phyloP scores from a whole-genome alignment of 2,329 filamentous ascomycete genomes.

The Cladophialophora psammophila region DNA sequence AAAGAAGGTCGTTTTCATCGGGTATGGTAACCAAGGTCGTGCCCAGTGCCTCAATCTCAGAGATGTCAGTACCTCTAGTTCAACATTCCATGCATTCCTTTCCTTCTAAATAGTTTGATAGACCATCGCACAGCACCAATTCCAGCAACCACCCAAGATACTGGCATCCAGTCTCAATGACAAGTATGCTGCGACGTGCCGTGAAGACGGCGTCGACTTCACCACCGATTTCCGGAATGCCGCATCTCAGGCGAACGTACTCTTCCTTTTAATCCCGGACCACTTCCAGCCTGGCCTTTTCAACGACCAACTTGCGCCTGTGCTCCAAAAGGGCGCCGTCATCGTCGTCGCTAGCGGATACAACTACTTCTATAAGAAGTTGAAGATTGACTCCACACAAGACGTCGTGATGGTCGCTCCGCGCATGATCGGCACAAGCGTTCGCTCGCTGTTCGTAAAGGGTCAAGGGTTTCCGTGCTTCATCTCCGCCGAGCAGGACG shows the following conservation, averaged over 20 bases:
- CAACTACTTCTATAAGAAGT: constrained; percentile 36
- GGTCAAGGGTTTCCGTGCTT: constrained; percentile 7
- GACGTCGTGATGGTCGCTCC: constrained; percentile 36
- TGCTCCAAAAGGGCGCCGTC: constrained; percentile 30
- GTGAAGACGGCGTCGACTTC: constrained; percentile 5
- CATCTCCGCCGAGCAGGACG: constrained; percentile 21
- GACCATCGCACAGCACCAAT: neutral
- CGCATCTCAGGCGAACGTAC: constrained; percentile 25
- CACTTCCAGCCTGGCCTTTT: constrained; percentile 35
- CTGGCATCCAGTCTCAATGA: constrained; percentile 2
- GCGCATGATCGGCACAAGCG: constrained; percentile 34
- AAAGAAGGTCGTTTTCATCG: constrained; percentile 2
- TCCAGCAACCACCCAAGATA: constrained; percentile 4
- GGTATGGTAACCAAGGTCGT: constrained; percentile 2
- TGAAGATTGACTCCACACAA: constrained; percentile 23
- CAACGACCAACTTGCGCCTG: constrained; percentile 31
- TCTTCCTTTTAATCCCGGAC: constrained; percentile 37
- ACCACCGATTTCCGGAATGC: neutral
- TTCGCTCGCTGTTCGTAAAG: constrained; percentile 4
- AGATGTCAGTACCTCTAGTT: neutral
- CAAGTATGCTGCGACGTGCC: constrained; percentile 2
- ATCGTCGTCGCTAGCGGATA: constrained; percentile 34
- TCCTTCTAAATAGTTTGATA: neutral
- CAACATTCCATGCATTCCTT: neutral
- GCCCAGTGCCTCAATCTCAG: constrained; percentile 3